Evolutionary conservation across 257 asterid species (phyloP), one percentile per base, ranked within the genome.

Genomic region (Craterostigma plantagineum): DNA sequence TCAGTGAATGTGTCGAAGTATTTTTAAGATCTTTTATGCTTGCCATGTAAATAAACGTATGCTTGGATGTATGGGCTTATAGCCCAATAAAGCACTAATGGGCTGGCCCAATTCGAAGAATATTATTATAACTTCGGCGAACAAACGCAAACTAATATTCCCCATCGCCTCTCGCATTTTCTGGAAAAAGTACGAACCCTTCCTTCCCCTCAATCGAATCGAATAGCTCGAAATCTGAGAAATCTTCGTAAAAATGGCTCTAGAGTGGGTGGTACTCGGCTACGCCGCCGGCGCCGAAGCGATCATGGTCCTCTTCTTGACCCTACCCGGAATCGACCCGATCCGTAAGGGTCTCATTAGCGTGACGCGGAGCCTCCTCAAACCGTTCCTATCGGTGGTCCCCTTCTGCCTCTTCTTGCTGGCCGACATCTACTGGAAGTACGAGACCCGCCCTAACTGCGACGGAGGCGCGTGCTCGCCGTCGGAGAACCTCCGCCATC

Each of bases 221-320:
- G n/a, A n/a, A n/a, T n/a, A n/a, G n/a, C 30, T 23, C 30, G 6
- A 23, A 23, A 23, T 6, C 30, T 6, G 4, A 2, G 4, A 23
- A 23, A 23, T 23, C 30, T 23, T 2, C 30, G 2, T 2, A 23
- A 23, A 23, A 23, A 56, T 86, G 97, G 97, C 97, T 9, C 52
- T 86, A 55, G 97, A 86, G 43, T 86, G 97, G 97, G 95, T 86
- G 7, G 93, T 78, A 35, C 69, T 86, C 30, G 75, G 95, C 53
- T 86, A 86, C 62, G 92, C 92, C 50, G 97, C 97, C 1, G 95
- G 67, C 50, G 95, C 95, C 1, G 97, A 86, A 47, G 97, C 95
- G 11, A 64, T 78, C 60, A 76, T 87, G 97, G 68, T 87, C 68
- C 79, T 87, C 50, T 83, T 86, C 46, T 76, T 86, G 9, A 86